Conservation (phyloP, 768 basidiomycete genomes). For the Phylloporus sp. region DNA sequence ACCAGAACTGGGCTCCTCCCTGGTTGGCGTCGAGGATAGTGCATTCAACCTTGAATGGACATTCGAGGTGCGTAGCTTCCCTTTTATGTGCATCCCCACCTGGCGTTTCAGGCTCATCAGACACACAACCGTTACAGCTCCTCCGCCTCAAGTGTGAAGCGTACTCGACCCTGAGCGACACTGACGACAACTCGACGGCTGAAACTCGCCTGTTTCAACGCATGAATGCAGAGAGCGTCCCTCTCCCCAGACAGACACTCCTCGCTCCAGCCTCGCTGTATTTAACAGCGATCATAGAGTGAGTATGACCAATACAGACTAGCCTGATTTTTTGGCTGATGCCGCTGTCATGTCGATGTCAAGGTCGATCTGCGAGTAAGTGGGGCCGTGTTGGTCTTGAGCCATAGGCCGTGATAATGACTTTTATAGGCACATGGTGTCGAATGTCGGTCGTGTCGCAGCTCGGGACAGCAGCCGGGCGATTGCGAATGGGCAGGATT, state of each 20-base stretch:
- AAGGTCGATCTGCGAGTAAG: constrained; percentile 84
- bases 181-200: constrained; percentile 67
- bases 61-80: constrained; percentile 53
- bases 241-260: constrained; percentile 50
- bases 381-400: constrained; percentile 30
- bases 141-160: constrained; percentile 84
- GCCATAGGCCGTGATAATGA: background rate
- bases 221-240: constrained; percentile 49
- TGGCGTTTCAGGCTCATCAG: constrained; percentile 11
- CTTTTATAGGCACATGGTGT: constrained; percentile 67
- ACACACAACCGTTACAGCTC: constrained; percentile 41
- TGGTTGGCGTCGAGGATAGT: constrained; percentile 44
- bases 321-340: constrained; percentile 22
- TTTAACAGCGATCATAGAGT: constrained; percentile 92
- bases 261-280: constrained; percentile 84
- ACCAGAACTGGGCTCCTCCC: constrained; percentile 25
- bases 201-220: constrained; percentile 61
- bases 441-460: constrained; percentile 79
- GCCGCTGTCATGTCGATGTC: constrained; percentile 17
- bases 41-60: constrained; percentile 70
- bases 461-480: constrained; percentile 82
- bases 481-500: constrained; percentile 70
- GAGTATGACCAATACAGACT: constrained; percentile 36
- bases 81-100: background rate
- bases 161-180: constrained; percentile 80